Base-by-base conservation (phyloP, 2,329 filamentous ascomycete species). In the Tolypocladium paradoxum region DNA sequence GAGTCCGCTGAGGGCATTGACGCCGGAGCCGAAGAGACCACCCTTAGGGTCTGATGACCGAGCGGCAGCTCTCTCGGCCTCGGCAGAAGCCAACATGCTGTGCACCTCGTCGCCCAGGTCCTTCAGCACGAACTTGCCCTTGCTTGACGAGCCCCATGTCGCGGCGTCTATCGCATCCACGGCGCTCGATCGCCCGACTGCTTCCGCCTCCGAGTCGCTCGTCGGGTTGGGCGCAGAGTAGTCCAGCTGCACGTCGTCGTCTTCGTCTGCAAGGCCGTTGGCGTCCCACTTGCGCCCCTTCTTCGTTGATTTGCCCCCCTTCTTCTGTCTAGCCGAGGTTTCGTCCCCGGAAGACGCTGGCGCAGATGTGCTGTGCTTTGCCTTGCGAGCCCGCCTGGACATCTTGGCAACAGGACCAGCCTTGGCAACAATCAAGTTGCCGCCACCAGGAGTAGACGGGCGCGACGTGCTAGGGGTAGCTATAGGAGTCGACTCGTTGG, bases 21-120 rank as follows among this genome's bases (percentile, higher is more conserved):
- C 77, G 53, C 90, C 83, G 5, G 89, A 84, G 31, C 87, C 87
- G 14, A 96, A 81, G 16, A 96, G 73, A 0, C 89, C 87, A 18
- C 76, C 73, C 20, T 78, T 73, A 12, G 72, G 59, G 50, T 76
- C 76, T 2, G 74, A 63, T 49, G 79, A 77, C n/a, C 70, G 59
- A 2, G 70, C 66, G 2, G 73, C 69, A 5, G 71, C 67, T 56
- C 79, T 81, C 60, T 83, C 83, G 11, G 81, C 81, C 61, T 90
- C 84, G n/a, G 89, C 89, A 24, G 85, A 82, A 35, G 89, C 83
- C 46, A 99, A 76, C 53, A 99, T 96, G 36, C 84, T 86, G 62
- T 96, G 85, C 18, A 99, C 90, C 70, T 99, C 90, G 60, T 96
- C 90, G 56, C 91, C 92, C 7, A 99, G 73, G 63, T 99, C 93